These are phyloP conservation scores for Asterophora parasitica DNA, from an alignment of 768 basidiomycete genomes.

Conservation along the genomic window DNA sequence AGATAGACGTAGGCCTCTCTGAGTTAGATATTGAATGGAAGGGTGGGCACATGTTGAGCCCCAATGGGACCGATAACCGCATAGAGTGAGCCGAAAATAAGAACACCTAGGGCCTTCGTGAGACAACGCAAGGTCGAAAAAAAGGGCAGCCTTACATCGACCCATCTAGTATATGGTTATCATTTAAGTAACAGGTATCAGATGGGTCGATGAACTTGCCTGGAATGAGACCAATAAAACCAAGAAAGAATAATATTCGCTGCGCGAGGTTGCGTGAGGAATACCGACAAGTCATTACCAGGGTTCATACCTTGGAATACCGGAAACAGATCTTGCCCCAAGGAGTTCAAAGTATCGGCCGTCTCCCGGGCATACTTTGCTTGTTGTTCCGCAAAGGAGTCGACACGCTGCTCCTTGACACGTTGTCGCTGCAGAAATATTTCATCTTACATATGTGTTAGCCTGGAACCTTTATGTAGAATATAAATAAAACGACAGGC, in stretches of 20 bases:
- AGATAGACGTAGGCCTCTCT: conserved; percentile 51
- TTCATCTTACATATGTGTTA: conserved; percentile 35
- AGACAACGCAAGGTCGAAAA: background rate
- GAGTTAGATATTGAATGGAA: conserved; percentile 63
- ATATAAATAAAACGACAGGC: conserved; percentile 11
- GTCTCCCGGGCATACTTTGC: conserved; percentile 50
- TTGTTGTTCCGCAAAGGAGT: conserved; percentile 65
- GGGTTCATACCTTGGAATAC: conserved; percentile 53
- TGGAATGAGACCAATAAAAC: conserved; percentile 74
- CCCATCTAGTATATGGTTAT: conserved; percentile 48
- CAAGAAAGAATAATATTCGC: conserved; percentile 61
- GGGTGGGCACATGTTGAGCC: conserved; percentile 62
- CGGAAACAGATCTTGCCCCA: conserved; percentile 54
- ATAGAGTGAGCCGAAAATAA: conserved; percentile 51
- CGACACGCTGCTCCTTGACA: conserved; percentile 39
- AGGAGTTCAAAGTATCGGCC: conserved; percentile 40
- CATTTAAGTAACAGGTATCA: background rate
- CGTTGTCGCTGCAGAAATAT: conserved; percentile 47
- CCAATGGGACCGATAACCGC: conserved; percentile 58
- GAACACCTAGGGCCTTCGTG: conserved; percentile 44
- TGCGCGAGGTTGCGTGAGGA: conserved; percentile 19
- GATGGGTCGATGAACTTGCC: conserved; percentile 32
- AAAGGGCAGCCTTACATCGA: conserved; percentile 46
- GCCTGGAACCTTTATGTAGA: background rate
- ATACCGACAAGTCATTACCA: background rate